A percentile compares a stretch with the other conserved stretches of the same genome.
Evolutionary conservation across 2,329 filamentous ascomycete genomes (phyloP).

Genomic region (Leptoxyphium fumago): DNA sequence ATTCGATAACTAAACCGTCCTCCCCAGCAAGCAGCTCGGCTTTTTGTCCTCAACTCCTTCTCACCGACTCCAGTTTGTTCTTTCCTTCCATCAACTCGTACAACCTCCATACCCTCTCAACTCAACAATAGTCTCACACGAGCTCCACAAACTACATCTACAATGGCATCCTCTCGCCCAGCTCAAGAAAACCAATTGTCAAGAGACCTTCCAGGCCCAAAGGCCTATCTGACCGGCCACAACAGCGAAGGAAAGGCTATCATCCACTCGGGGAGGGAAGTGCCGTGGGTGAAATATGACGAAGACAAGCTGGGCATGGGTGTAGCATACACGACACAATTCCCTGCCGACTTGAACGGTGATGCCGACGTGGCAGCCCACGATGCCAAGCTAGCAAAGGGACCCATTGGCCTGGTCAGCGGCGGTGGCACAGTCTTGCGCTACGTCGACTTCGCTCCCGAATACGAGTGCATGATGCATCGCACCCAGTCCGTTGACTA

Average conservation of each 20-base stretch:
- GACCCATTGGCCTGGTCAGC: constrained; percentile 36
- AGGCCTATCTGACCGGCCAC: constrained; percentile 21
- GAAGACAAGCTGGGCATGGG: constrained; percentile 34
- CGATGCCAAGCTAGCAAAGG: constrained; percentile 24
- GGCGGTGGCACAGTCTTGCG: constrained; percentile 35
- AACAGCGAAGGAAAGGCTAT: constrained; percentile 18
- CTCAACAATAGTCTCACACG: background rate
- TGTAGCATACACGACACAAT: constrained; percentile 37
- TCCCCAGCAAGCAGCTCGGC: too few species aligned
- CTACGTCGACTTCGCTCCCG: constrained; percentile 22
- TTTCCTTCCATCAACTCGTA: background rate
- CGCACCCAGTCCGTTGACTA: constrained; percentile 23
- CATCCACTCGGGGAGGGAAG: constrained; percentile 16
- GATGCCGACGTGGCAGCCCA: constrained; percentile 35
- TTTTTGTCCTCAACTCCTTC: too few species aligned
- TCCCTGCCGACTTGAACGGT: constrained; percentile 32
- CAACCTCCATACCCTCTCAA: background rate
- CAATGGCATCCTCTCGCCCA: constrained; percentile 7
- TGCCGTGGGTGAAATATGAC: constrained; percentile 21
- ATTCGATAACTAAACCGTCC: background rate
- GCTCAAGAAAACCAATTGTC: constrained; percentile 18
- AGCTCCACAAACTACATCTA: background rate
- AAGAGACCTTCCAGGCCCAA: constrained; percentile 16
- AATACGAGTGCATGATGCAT: constrained; percentile 22
- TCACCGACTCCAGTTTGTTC: background rate